Conservation (phyloP, 1,139 yeast genomes). For the Pichia terricola region DNA sequence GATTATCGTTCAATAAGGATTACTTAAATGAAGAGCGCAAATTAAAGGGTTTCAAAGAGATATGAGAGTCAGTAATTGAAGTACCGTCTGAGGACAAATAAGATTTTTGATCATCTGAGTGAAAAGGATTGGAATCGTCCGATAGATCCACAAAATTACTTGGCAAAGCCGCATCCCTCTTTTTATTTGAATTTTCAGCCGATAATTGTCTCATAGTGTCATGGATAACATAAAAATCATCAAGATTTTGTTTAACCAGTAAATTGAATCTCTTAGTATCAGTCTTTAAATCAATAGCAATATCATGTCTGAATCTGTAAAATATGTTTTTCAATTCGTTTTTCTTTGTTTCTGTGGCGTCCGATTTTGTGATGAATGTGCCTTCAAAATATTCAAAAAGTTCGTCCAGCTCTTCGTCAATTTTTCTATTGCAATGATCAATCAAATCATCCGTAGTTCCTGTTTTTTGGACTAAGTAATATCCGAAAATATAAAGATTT, state of each 20-base stretch:
- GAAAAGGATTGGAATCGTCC: neutral
- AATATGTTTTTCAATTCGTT: constrained; percentile 10
- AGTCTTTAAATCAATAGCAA: constrained; percentile 16
- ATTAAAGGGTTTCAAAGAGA: neutral
- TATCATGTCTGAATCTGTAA: constrained; percentile 11
- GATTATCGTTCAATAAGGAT: no score
- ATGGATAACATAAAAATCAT: constrained; percentile 21
- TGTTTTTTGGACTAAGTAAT: constrained; percentile 17
- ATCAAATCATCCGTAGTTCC: neutral
- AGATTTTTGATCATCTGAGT: neutral
- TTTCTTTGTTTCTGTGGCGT: constrained; percentile 6
- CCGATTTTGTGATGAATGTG: constrained; percentile 3
- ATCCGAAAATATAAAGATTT: constrained; percentile 20
- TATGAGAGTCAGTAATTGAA: constrained; percentile 1
- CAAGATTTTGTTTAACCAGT: constrained; percentile 18
- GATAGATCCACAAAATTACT: neutral
- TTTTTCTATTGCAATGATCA: constrained; percentile 14
- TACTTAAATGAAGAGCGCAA: neutral
- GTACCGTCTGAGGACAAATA: neutral
- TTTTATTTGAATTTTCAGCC: no score
- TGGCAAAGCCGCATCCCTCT: neutral
- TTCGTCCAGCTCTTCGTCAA: constrained; percentile 11
- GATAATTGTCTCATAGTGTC: constrained; percentile 14
- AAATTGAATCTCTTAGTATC: constrained; percentile 18
- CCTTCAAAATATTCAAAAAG: constrained; percentile 12